Evolutionary conservation across 2,329 filamentous ascomycete species (phyloP), one percentile per base, ranked within the genome.

Genomic region (Hypoxylon sp.): DNA sequence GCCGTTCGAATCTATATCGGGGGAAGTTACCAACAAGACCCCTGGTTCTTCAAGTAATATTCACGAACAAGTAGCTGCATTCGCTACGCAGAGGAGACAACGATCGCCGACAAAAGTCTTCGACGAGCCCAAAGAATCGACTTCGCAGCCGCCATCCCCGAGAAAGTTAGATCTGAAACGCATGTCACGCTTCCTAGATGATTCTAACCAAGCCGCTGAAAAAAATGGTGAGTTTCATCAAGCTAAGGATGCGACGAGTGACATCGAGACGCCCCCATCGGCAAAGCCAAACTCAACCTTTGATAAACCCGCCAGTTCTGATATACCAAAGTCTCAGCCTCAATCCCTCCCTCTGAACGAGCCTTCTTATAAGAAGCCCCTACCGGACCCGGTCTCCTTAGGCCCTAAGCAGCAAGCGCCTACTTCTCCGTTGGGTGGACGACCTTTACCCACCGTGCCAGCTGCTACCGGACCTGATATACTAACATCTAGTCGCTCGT

Each of bases 151-250:
- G 3, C 75, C 82, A 2, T 88, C 88, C 14, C 88, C 89, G 0
- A 83, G 81, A 63, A 89, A 90, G 72, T 79, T 90, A 19, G 84
- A 89, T 71, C 77, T 85, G 75, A 90, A 87, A 76, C 82, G 87
- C 59, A 84, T 89, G 78, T 90, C 88, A 1, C 82, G 79, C 60
- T 90, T 90, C 70, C 70, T 89, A 13, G 85, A 86, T 62, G 83
- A 85, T 45, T 72, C 79, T 21, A 73, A 65, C n/a, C 74, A 76
- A 41, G 48, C 70, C 49, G 50, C 51, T 21, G 70, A 62, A 41
- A 74, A 72, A 9, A 75, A 62, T 14, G 73, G 73, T 4, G 75
- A 73, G 17, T 71, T 70, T 17, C 78, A 80, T 45, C 60, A 58
- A 45, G 52, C 64, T 13, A 69, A 69, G 36, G 55, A 65, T 41